These are phyloP conservation scores for Noccaea caerulescens DNA, from an alignment of 345 rosid genomes.

Conservation along the genomic window DNA sequence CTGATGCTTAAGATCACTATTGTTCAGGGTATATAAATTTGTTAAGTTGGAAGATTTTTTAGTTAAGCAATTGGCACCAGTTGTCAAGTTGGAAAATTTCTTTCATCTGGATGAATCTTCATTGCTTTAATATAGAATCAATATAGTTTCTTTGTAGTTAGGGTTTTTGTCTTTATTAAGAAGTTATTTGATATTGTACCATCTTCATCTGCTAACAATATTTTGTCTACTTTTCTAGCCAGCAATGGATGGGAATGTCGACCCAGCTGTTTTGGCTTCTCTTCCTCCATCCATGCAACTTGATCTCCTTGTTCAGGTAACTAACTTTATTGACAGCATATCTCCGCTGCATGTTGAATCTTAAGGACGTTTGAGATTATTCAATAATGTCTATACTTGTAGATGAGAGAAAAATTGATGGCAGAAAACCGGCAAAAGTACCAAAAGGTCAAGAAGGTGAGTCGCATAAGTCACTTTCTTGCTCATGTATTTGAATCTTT, in stretches of 20 bases:
- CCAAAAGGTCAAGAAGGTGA: slow-evolving; percentile 95
- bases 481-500: slow-evolving; percentile 22
- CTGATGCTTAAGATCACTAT: not conserved
- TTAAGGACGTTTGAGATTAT: slow-evolving; percentile 17
- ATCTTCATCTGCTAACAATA: slow-evolving; percentile 26
- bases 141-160: slow-evolving; percentile 10
- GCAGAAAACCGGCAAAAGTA: slow-evolving; percentile 95
- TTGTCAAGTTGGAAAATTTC: slow-evolving; percentile 2
- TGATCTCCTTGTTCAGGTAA: slow-evolving; percentile 89
- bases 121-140: not conserved
- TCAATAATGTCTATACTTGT: slow-evolving; percentile 34
- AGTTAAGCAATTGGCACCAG: slow-evolving; percentile 8
- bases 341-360: slow-evolving; percentile 28
- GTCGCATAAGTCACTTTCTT: slow-evolving; percentile 22
- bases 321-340: slow-evolving; percentile 37
- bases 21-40: not conserved
- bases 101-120: slow-evolving; percentile 20
- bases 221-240: slow-evolving; percentile 47
- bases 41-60: slow-evolving; percentile 4
- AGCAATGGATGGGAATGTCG: slow-evolving; percentile 63
- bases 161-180: slow-evolving; percentile 7
- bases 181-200: slow-evolving; percentile 14
- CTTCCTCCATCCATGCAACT: slow-evolving; percentile 93
- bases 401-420: slow-evolving; percentile 98
- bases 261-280: slow-evolving; percentile 84